Evolutionary conservation across 192 early-diverging fungal genomes (phyloP).

Genomic region (Coemansia sp.): DNA sequence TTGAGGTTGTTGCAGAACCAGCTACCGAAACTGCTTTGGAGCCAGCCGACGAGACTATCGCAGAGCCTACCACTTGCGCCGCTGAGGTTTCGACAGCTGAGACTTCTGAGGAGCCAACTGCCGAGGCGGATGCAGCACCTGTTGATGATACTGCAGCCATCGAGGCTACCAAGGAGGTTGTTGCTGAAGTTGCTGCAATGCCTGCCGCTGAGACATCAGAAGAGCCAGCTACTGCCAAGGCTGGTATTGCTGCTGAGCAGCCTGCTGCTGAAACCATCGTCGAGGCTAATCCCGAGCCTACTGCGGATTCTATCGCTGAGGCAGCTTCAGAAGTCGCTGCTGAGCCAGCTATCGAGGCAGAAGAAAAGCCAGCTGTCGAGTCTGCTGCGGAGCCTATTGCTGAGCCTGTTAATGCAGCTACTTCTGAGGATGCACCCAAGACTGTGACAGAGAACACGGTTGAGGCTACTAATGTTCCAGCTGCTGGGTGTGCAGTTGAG

Average conservation of each 20-base stretch:
- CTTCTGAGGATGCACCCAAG: no score
- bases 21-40: slow-evolving; percentile 2
- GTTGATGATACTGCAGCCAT: no score
- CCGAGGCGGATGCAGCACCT: no score
- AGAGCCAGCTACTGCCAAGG: not conserved
- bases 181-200: no score
- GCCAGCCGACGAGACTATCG: not conserved
- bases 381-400: not conserved
- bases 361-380: not conserved
- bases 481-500: not conserved
- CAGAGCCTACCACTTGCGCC: not conserved
- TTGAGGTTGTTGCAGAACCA: not conserved
- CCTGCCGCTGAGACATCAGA: not conserved
- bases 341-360: not conserved
- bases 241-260: not conserved
- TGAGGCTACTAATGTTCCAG: not conserved
- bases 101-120: not conserved
- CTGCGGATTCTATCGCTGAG: not conserved
- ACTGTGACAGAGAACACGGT: no score
- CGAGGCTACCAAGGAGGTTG: not conserved
- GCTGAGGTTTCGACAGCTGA: slow-evolving; percentile 1
- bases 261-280: not conserved
- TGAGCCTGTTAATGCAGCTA: no score
- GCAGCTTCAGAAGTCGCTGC: not conserved
- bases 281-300: not conserved